Conservation (phyloP, 2,329 filamentous ascomycete species). For the Trichoderma harzianum region DNA sequence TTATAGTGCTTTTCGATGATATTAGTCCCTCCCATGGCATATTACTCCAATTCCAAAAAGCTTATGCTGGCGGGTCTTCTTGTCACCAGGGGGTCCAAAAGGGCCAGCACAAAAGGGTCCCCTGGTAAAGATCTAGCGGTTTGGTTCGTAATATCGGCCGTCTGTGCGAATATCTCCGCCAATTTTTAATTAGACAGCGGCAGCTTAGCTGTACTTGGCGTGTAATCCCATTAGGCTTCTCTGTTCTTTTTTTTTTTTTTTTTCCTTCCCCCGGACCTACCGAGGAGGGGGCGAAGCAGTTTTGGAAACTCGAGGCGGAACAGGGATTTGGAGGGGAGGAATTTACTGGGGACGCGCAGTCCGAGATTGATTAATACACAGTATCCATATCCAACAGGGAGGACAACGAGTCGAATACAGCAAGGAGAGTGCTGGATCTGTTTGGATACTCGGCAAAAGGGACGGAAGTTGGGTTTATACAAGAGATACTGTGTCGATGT, state of each 20-base stretch:
- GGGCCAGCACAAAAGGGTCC: neutral
- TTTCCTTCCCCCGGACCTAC: neutral
- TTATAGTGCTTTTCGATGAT: neutral
- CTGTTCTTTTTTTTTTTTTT: neutral
- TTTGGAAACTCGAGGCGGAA: neutral
- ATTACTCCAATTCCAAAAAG: neutral
- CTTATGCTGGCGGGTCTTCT: neutral
- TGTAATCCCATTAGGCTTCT: neutral
- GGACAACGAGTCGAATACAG: neutral
- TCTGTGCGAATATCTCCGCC: neutral
- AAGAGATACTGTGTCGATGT: neutral
- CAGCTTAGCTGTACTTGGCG: neutral
- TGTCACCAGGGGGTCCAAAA: neutral
- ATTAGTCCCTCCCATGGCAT: neutral
- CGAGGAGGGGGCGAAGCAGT: constrained; percentile 9
- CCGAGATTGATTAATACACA: constrained; percentile 1
- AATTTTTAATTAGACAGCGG: neutral
- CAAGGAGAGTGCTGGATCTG: neutral
- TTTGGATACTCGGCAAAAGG: neutral
- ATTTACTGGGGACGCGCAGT: neutral
- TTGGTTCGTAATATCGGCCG: constrained; percentile 1
- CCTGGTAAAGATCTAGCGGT: neutral
- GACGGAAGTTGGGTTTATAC: neutral
- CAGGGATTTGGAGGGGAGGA: neutral
- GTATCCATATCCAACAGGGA: neutral